These are phyloP conservation scores for Zymoseptoria crescenta DNA, from an alignment of 2,329 filamentous ascomycete species.

Conservation along the genomic window DNA sequence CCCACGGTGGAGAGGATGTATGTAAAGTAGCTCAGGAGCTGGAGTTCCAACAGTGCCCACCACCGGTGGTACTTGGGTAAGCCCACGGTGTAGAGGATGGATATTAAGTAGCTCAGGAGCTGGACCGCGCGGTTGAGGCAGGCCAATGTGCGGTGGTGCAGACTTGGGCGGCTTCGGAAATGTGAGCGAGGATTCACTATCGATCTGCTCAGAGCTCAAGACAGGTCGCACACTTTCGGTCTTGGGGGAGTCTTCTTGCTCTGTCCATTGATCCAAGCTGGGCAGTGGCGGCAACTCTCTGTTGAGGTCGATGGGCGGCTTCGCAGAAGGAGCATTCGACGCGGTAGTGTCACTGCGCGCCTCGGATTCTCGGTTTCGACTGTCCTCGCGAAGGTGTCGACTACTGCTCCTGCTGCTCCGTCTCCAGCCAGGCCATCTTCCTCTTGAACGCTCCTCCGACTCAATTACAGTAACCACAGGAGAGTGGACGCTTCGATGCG, in stretches of 20 bases:
- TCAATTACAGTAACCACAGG: conserved; percentile 6
- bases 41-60: background rate
- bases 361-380: background rate
- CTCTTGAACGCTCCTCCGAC: conserved; percentile 10
- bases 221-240: background rate
- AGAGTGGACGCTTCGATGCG: conserved; percentile 17
- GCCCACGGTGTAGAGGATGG: background rate
- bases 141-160: background rate
- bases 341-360: background rate
- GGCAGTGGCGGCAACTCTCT: conserved; percentile 42
- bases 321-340: background rate
- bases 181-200: background rate
- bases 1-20: too few species aligned
- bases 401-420: background rate
- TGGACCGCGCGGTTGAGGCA: background rate
- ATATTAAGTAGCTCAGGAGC: background rate
- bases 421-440: conserved; percentile 8
- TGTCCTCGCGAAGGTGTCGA: background rate
- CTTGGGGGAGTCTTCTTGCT: conserved; percentile 4
- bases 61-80: background rate
- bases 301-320: conserved; percentile 35
- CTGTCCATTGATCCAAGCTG: conserved; percentile 36
- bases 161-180: background rate
- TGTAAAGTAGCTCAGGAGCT: too few species aligned
- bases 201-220: background rate